Evolutionary conservation across 495 filamentous ascomycete genomes (phyloP), one percentile per base, ranked within the genome.

Genomic region (Opeltia flavorubescens): DNA sequence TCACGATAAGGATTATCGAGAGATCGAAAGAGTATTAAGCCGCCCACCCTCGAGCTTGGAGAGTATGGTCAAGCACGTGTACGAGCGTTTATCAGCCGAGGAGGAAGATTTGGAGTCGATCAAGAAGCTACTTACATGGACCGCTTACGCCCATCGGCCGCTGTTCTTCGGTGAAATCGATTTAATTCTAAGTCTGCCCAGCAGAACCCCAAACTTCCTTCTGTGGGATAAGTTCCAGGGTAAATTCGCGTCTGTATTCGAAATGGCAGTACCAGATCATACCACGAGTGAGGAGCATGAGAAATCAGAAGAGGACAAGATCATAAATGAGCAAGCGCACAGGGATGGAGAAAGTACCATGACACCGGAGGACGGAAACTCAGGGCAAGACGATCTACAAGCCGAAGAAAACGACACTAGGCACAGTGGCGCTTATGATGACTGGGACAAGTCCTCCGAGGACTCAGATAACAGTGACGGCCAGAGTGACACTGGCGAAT

Each of bases 181-280:
- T 9, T 36, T 48, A 6, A 52, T 63, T 4, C 48, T 66, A 3
- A 55, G 50, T 21, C 43, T 59, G 8, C 53, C 34, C 44, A 47
- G 23, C 41, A 43, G 25, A 25, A 21, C 40, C 15, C 21, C 40
- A 24, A 57, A 55, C 7, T 41, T 62, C 31, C 47, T 64, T 23
- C 51, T 63, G 0, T 62, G 66, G 51, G 61, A 59, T 1, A 50
- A 54, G 5, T 51, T 66, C 0, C 57, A 64, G 11, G 53, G 51
- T 24, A 59, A 63, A 38, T 66, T 53, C 26, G 59, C 63, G 20
- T 60, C 59, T 9, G 62, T 67, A 35, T 66, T 67, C 47, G 52
- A 29, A 5, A 44, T 67, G 2, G 49, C 30, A 15, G 17, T 34
- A 11, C 30, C 30, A 34, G 30, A 34, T 13, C 30, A 34, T 15